phyloP scores from a whole-genome alignment of 352 stramenopile genomes.

The Pythium folliculosum region DNA sequence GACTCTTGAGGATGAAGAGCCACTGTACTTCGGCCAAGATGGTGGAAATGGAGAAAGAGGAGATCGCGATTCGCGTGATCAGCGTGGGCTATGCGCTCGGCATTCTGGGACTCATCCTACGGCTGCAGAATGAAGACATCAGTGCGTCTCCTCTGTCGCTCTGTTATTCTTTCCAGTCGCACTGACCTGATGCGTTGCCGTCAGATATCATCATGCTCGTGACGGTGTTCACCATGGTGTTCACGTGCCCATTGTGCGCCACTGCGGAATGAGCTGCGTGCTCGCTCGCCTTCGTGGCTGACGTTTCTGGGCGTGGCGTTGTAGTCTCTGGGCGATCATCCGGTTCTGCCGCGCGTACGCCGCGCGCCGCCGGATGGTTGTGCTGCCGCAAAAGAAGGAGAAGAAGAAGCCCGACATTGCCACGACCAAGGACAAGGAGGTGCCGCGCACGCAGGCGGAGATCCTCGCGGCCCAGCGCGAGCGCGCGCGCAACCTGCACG shows the following conservation, averaged over 20 bases:
- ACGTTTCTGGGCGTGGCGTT: not conserved
- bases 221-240: constrained; percentile 81
- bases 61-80: constrained; percentile 68
- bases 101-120: constrained; percentile 57
- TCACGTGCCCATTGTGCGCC: constrained; percentile 75
- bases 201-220: constrained; percentile 76
- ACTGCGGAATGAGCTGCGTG: not conserved
- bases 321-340: constrained; percentile 78
- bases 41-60: constrained; percentile 60
- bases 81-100: constrained; percentile 51
- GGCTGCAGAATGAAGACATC: constrained; percentile 54
- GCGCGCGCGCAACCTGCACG: constrained; percentile 60
- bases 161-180: not conserved
- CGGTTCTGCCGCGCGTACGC: constrained; percentile 67
- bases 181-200: not conserved
- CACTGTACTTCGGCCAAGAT: constrained; percentile 2
- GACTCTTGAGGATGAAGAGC: not conserved
- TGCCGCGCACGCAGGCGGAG: constrained; percentile 72
- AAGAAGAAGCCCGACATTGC: constrained; percentile 85
- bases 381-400: constrained; percentile 60
- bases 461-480: constrained; percentile 78
- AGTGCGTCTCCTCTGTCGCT: constrained; percentile 32
- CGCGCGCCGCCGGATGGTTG: constrained; percentile 50
- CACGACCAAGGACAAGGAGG: constrained; percentile 51
- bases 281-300: not conserved